A percentile compares a stretch with the other conserved stretches of the same genome.
phyloP scores from a whole-genome alignment of 1,284 basidiomycete species.

The Macrocystidia cucumis region DNA sequence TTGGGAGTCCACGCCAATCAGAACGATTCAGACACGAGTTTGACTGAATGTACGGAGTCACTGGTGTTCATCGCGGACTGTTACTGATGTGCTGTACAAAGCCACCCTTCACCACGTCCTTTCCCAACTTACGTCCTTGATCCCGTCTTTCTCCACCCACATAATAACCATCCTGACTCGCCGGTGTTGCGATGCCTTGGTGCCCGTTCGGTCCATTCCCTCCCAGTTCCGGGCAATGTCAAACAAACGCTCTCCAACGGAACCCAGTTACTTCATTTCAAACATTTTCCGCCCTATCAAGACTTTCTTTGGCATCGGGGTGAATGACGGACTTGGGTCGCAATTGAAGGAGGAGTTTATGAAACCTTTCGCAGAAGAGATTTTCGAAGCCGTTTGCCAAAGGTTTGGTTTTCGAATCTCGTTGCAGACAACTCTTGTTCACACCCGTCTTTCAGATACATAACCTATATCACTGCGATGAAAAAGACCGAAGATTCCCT shows the following conservation, averaged over 20 bases:
- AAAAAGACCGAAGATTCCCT: slow-evolving; percentile 89
- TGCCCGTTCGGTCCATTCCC: slow-evolving; percentile 83
- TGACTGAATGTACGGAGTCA: slow-evolving; percentile 42
- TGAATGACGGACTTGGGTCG: slow-evolving; percentile 46
- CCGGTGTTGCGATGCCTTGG: slow-evolving; percentile 79
- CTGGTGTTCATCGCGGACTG: neutral
- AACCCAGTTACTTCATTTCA: slow-evolving; percentile 82
- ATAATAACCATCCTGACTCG: slow-evolving; percentile 69
- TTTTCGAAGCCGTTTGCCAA: slow-evolving; percentile 71
- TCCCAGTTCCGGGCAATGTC: slow-evolving; percentile 82
- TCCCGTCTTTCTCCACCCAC: slow-evolving; percentile 51
- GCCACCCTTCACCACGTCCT: slow-evolving; percentile 54
- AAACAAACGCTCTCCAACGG: slow-evolving; percentile 58
- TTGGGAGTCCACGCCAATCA: slow-evolving; percentile 29
- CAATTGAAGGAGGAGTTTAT: slow-evolving; percentile 49
- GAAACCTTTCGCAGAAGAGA: slow-evolving; percentile 46
- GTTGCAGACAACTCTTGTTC: slow-evolving; percentile 3
- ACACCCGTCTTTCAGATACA: slow-evolving; percentile 37
- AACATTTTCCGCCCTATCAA: slow-evolving; percentile 80
- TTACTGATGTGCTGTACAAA: slow-evolving; percentile 17
- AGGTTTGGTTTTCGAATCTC: slow-evolving; percentile 33
- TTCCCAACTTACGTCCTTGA: slow-evolving; percentile 34
- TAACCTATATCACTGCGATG: slow-evolving; percentile 69
- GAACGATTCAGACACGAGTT: slow-evolving; percentile 24
- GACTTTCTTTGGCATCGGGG: slow-evolving; percentile 62